phyloP scores from a whole-genome alignment of 2,329 filamentous ascomycete species.

The Hymenoscyphus fructigenus region DNA sequence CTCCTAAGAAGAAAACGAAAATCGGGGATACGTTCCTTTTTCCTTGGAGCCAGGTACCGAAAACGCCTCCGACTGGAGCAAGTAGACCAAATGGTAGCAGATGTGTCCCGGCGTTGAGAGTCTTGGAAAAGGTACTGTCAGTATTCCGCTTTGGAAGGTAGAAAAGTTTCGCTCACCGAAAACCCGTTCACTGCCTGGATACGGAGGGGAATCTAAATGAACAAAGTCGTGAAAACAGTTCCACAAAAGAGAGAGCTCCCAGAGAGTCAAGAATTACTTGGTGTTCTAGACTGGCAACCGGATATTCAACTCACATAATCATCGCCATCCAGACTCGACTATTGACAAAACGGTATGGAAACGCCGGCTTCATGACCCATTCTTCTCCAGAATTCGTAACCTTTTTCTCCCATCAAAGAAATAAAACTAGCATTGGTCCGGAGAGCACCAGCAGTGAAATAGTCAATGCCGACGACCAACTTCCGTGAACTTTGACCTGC shows the following conservation, averaged over 20 bases:
- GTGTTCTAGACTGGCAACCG: too few relatives aligned
- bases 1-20: background rate
- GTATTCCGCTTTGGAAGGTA: background rate
- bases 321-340: background rate
- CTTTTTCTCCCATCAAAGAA: background rate
- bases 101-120: background rate
- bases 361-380: background rate
- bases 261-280: background rate
- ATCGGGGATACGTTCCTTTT: background rate
- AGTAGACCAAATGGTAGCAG: background rate
- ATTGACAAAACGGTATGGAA: background rate
- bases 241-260: slow-evolving; percentile 2
- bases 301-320: background rate
- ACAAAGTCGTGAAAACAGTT: background rate
- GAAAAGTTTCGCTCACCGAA: background rate
- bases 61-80: background rate
- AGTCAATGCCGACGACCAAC: background rate
- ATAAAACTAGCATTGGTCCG: background rate
- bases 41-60: background rate
- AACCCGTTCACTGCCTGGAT: background rate
- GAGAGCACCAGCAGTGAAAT: background rate
- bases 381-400: background rate
- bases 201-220: background rate
- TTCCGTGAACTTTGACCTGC: background rate
- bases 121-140: background rate